A percentile compares a stretch with the other conserved stretches of the same genome.
Evolutionary conservation across 352 stramenopile genomes (phyloP).

Genomic region (Halophytophthora polymorphica): DNA sequence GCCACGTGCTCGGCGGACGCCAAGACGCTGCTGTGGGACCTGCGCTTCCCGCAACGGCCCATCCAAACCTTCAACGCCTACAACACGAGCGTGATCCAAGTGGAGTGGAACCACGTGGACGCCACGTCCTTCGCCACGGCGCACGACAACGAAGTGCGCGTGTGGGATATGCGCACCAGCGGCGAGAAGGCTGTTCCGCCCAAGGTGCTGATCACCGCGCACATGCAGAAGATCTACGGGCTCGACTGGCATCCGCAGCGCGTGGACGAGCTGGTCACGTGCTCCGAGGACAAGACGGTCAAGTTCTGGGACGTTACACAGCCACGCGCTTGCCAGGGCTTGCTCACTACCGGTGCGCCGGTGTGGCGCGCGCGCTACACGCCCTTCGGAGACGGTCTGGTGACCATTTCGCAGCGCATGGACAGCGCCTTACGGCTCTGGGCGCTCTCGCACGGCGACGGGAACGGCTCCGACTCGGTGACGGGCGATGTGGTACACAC

Average conservation of each 20-base stretch:
- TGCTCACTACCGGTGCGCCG: conserved; percentile 53
- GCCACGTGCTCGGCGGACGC: conserved; percentile 77
- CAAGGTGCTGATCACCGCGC: conserved; percentile 61
- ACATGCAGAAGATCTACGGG: conserved; percentile 84
- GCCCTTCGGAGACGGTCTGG: conserved; percentile 77
- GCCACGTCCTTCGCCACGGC: conserved; percentile 66
- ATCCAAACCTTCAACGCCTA: conserved; percentile 70
- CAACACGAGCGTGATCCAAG: conserved; percentile 62
- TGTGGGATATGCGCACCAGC: conserved; percentile 66
- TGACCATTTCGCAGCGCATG: conserved; percentile 69
- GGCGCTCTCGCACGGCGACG: conserved; percentile 42
- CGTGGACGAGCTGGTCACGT: conserved; percentile 80
- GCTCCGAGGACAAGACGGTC: conserved; percentile 82
- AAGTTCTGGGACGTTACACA: conserved; percentile 81
- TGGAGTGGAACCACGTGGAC: conserved; percentile 79
- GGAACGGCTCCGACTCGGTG: conserved; percentile 11
- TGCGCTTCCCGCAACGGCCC: conserved; percentile 63
- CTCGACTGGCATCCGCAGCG: conserved; percentile 80
- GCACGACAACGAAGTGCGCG: conserved; percentile 72
- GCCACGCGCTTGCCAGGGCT: conserved; percentile 57
- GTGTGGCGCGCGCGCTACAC: conserved; percentile 76
- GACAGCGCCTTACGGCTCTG: conserved; percentile 67
- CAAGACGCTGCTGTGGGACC: conserved; percentile 81
- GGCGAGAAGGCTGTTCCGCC: conserved; percentile 47
- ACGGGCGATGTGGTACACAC: conserved; percentile 52